Evolutionary conservation across 2,329 filamentous ascomycete species (phyloP).

Genomic region (Fusarium mexicanum): DNA sequence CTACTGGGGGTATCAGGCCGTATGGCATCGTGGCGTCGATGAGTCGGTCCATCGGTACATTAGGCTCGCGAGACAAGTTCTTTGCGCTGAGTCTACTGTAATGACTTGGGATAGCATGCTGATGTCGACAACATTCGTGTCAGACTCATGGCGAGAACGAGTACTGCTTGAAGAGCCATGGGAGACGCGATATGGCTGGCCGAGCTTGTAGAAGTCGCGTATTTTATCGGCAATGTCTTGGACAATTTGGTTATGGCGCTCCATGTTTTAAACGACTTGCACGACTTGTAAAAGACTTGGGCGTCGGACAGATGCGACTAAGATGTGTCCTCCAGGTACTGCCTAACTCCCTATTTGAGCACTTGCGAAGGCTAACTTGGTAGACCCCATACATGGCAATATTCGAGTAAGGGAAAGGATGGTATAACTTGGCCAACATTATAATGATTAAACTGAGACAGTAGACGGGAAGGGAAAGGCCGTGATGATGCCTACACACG

Average conservation of each 20-base stretch:
- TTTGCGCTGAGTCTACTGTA: not conserved
- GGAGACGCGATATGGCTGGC: constrained; percentile 72
- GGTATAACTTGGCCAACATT: not conserved
- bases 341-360: accelerated
- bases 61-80: constrained; percentile 64
- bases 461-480: not conserved
- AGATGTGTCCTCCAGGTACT: accelerated
- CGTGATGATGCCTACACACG: not conserved
- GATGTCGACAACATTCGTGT: constrained; percentile 35
- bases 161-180: constrained; percentile 81
- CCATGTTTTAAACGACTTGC: constrained; percentile 47
- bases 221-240: constrained; percentile 55
- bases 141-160: constrained; percentile 54
- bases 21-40: constrained; percentile 65
- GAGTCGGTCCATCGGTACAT: constrained; percentile 73
- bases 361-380: not conserved
- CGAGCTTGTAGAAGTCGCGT: constrained; percentile 54
- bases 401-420: accelerated
- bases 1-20: constrained; percentile 69
- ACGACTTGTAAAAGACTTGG: accelerated
- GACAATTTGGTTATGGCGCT: constrained; percentile 57
- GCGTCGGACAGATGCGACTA: accelerated
- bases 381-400: too few species aligned
- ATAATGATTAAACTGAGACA: not conserved
- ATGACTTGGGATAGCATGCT: constrained; percentile 29